A percentile compares a stretch with the other conserved stretches of the same genome.
phyloP scores from a whole-genome alignment of 1,284 basidiomycete species.

The Heimioporus retisporus region DNA sequence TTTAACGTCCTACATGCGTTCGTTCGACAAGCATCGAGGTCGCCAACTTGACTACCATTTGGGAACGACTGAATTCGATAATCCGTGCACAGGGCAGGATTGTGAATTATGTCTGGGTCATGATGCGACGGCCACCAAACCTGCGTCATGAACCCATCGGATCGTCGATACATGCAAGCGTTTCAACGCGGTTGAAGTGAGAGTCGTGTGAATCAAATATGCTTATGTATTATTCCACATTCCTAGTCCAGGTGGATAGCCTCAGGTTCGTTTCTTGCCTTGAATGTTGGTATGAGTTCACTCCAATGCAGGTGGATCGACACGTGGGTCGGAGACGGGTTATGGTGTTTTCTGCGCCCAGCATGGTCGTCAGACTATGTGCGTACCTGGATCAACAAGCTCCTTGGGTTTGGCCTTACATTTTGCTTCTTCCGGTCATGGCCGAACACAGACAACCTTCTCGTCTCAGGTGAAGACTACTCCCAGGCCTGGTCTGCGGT shows the following conservation, averaged over 20 bases:
- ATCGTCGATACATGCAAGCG: conserved; percentile 65
- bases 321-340: conserved; percentile 80
- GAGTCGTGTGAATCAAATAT: conserved; percentile 82
- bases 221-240: conserved; percentile 83
- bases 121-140: conserved; percentile 5
- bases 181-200: conserved; percentile 61
- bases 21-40: conserved; percentile 73
- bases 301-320: conserved; percentile 68
- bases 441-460: conserved; percentile 72
- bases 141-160: not conserved
- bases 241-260: conserved; percentile 83
- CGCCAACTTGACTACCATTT: conserved; percentile 68
- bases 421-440: conserved; percentile 57
- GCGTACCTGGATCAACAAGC: conserved; percentile 35
- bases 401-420: not conserved
- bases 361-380: conserved; percentile 85
- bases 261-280: conserved; percentile 55
- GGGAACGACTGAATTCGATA: conserved; percentile 66
- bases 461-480: conserved; percentile 74
- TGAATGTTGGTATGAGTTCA: not conserved
- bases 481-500: conserved; percentile 72
- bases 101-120: not conserved
- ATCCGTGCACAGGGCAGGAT: conserved; percentile 75
- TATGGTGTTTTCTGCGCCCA: conserved; percentile 82
- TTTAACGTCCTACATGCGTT: conserved; percentile 67